Evolutionary conservation across 495 filamentous ascomycete genomes (phyloP).

Genomic region (Tuber microsphaerosporum): DNA sequence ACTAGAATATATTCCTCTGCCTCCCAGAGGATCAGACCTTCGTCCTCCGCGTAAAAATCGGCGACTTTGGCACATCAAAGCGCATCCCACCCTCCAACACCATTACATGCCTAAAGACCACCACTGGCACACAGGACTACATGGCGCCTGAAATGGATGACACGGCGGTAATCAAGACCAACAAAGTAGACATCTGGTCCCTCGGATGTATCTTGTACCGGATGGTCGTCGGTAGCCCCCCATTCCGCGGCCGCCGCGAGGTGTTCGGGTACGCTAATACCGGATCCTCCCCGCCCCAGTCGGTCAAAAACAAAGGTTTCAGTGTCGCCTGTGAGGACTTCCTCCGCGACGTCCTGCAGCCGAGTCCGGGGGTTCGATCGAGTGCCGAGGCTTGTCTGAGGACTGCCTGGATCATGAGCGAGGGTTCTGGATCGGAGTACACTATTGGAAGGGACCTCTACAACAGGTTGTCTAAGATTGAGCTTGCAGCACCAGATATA

Average conservation of each 20-base stretch:
- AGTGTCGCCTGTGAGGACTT: not conserved
- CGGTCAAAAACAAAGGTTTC: not conserved
- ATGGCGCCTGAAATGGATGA: not conserved
- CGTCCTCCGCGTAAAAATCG: not conserved
- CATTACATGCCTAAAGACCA: not conserved
- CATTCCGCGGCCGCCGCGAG: fast-evolving
- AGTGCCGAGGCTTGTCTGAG: not conserved
- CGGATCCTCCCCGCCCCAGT: not conserved
- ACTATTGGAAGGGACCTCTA: not conserved
- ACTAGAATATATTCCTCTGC: not conserved
- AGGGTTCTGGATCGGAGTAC: not conserved
- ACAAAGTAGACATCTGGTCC: too few relatives aligned
- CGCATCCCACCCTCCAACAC: not conserved
- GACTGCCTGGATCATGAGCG: not conserved
- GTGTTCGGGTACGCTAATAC: not conserved
- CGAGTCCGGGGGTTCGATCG: fast-evolving
- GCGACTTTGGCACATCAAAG: slow-evolving; percentile 4
- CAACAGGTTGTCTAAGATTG: not conserved
- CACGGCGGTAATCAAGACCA: not conserved
- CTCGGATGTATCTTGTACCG: not conserved
- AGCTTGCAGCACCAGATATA: not conserved
- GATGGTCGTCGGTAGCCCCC: not conserved
- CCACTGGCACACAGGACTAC: not conserved
- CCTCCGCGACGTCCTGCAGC: not conserved
- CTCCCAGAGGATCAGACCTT: not conserved